These are phyloP conservation scores for Lithocarpus polystachyus DNA, from an alignment of 306 rosid genomes.

Conservation along the genomic window DNA sequence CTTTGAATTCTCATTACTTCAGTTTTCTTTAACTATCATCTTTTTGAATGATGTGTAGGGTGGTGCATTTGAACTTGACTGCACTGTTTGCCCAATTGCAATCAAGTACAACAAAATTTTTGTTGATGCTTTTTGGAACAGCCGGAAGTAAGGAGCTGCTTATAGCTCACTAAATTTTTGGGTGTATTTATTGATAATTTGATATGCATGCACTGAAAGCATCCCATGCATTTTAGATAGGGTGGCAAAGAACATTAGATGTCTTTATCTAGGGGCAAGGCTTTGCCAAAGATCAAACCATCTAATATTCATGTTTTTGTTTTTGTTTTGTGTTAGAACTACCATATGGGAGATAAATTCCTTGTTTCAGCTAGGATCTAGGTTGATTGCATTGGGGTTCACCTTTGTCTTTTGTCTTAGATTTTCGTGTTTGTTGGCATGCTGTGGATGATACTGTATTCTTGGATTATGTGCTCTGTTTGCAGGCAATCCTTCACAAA, in stretches of 20 bases:
- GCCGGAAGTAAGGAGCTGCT: conserved; percentile 75
- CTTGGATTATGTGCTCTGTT: not conserved
- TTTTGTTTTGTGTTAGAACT: not conserved
- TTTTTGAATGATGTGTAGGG: conserved; percentile 53
- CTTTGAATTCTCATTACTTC: conserved; percentile 8
- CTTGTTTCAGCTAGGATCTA: conserved; percentile 2
- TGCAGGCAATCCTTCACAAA: conserved; percentile 94
- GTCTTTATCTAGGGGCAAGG: not conserved
- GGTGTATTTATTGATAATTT: not conserved
- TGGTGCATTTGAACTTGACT: conserved; percentile 88
- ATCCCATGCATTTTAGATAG: not conserved
- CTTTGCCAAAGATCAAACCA: not conserved
- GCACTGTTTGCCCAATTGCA: conserved; percentile 91
- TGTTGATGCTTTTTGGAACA: conserved; percentile 98
- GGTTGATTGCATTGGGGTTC: not conserved
- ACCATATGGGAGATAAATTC: not conserved
- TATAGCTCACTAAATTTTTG: conserved; percentile 11
- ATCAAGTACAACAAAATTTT: conserved; percentile 96
- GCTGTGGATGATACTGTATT: conserved; percentile 3
- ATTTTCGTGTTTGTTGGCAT: not conserved
- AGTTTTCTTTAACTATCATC: conserved; percentile 6
- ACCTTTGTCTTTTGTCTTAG: not conserved
- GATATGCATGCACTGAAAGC: not conserved
- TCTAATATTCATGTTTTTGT: not conserved
- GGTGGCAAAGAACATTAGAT: not conserved